These are phyloP conservation scores for Anthostomella pinea DNA, from an alignment of 2,329 filamentous ascomycete species.

Conservation along the genomic window DNA sequence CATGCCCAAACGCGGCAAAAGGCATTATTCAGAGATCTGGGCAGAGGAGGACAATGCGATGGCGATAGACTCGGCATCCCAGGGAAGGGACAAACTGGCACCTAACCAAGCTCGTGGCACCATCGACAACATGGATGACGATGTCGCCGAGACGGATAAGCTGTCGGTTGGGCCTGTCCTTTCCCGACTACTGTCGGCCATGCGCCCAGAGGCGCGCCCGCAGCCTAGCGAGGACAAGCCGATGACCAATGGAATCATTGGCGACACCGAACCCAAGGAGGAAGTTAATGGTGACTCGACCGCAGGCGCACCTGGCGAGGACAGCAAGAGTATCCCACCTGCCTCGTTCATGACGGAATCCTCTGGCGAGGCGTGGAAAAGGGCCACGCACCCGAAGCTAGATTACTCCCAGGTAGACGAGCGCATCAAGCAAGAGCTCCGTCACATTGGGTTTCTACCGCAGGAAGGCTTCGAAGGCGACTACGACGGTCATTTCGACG, in stretches of 20 bases:
- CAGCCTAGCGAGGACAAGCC: conserved; percentile 56
- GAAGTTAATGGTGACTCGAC: conserved; percentile 50
- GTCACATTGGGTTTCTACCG: conserved; percentile 83
- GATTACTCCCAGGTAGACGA: conserved; percentile 88
- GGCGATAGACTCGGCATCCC: conserved; percentile 64
- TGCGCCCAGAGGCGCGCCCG: conserved; percentile 71
- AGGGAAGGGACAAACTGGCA: conserved; percentile 63
- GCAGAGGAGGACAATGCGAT: conserved; percentile 86
- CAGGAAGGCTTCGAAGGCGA: conserved; percentile 64
- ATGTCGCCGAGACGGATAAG: conserved; percentile 82
- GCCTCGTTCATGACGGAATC: conserved; percentile 80
- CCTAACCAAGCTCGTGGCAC: conserved; percentile 80
- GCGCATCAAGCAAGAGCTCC: conserved; percentile 84
- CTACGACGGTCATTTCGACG: conserved; percentile 87
- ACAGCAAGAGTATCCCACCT: conserved; percentile 53
- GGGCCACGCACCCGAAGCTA: conserved; percentile 68
- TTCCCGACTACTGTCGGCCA: conserved; percentile 72
- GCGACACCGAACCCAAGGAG: conserved; percentile 46
- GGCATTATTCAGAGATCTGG: conserved; percentile 88
- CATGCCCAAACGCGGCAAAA: conserved; percentile 80
- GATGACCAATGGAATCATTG: conserved; percentile 47
- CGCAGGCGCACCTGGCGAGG: conserved; percentile 36
- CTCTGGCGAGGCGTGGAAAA: conserved; percentile 73
- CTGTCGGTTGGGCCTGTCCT: conserved; percentile 86
- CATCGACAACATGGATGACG: conserved; percentile 84